Conservation (phyloP, 2,329 filamentous ascomycete genomes). For the Fusarium chaquense region DNA sequence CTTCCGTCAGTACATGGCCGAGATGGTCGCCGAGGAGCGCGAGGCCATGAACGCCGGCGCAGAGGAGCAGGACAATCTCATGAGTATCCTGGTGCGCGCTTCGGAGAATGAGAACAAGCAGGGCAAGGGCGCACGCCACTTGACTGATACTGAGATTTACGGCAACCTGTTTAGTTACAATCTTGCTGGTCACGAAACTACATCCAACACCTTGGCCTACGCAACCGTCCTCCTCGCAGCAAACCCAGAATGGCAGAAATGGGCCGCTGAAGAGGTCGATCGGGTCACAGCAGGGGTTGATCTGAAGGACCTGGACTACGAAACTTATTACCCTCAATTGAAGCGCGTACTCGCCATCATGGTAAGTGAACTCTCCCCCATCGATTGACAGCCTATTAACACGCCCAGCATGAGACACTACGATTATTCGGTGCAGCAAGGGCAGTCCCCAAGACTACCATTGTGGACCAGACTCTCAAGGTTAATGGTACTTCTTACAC, state of each 20-base stretch:
- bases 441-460: conserved; percentile 36
- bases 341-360: conserved; percentile 40
- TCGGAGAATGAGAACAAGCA: conserved; percentile 26
- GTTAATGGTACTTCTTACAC: conserved; percentile 33
- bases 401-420: conserved; percentile 33
- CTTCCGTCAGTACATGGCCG: conserved; percentile 40
- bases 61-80: conserved; percentile 30
- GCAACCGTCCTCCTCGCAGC: conserved; percentile 58
- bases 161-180: conserved; percentile 63
- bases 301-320: conserved; percentile 35
- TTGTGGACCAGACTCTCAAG: conserved; percentile 28
- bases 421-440: conserved; percentile 38
- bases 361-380: background rate
- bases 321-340: conserved; percentile 36
- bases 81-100: conserved; percentile 40
- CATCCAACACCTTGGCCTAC: conserved; percentile 59
- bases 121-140: conserved; percentile 30
- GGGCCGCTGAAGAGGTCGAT: conserved; percentile 55
- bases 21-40: conserved; percentile 36
- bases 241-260: conserved; percentile 59
- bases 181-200: conserved; percentile 65
- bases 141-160: conserved; percentile 59
- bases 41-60: conserved; percentile 24
- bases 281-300: conserved; percentile 23
- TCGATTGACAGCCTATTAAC: background rate